phyloP scores from a whole-genome alignment of 1,284 basidiomycete species.

The Neolentinus lepideus region DNA sequence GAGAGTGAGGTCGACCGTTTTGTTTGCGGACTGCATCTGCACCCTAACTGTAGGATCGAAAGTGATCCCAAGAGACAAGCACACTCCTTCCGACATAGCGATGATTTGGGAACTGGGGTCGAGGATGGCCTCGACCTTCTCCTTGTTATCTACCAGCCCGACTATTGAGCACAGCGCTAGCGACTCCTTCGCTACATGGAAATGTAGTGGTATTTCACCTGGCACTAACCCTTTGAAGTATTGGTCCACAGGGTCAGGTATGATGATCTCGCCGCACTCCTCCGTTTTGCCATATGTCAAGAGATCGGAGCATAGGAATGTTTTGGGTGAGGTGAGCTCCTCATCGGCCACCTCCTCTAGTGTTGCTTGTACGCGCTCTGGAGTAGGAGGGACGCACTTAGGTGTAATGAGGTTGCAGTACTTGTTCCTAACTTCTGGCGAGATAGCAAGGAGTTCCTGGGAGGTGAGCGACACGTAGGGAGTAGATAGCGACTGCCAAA shows the following conservation, averaged over 20 bases:
- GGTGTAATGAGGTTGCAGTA: not conserved
- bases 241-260: no score
- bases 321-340: not conserved
- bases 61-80: conserved; percentile 10
- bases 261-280: no score
- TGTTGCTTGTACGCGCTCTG: not conserved
- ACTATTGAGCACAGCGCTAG: no score
- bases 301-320: not conserved
- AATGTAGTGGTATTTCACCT: no score
- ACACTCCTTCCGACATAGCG: conserved; percentile 16
- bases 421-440: not conserved
- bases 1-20: conserved; percentile 14
- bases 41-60: conserved; percentile 15
- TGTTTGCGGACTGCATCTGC: conserved; percentile 20
- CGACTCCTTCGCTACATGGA: no score
- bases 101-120: no score
- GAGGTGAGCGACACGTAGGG: no score
- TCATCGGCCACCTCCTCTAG: not conserved
- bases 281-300: not conserved
- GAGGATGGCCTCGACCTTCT: no score
- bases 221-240: no score
- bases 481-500: no score
- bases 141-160: no score
- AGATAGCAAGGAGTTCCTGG: not conserved
- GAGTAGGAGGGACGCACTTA: not conserved